phyloP scores from a whole-genome alignment of 768 basidiomycete species.

The Lactarius vividus region DNA sequence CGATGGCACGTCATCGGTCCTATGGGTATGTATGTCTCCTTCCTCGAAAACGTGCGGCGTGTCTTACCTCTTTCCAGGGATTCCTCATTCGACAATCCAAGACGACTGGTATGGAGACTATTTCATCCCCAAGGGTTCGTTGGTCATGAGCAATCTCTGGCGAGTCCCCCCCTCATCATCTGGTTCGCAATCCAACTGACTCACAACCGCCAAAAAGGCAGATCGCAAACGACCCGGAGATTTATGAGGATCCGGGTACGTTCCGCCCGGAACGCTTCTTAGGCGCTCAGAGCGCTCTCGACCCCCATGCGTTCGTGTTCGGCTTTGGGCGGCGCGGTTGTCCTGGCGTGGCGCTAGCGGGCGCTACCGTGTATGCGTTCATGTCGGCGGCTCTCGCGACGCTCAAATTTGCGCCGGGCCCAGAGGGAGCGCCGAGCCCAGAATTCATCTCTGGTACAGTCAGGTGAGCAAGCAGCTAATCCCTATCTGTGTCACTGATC shows the following conservation, averaged over 20 bases:
- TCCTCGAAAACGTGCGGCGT: neutral
- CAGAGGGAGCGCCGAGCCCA: slow-evolving; percentile 3
- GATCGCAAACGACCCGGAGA: slow-evolving; percentile 18
- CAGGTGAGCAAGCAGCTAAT: neutral
- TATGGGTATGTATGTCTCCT: slow-evolving; percentile 11
- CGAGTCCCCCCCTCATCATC: neutral
- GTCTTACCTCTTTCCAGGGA: slow-evolving; percentile 3
- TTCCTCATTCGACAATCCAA: slow-evolving; percentile 13
- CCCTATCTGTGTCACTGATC: neutral
- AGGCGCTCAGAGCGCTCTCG: slow-evolving; percentile 5
- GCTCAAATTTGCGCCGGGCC: slow-evolving; percentile 2
- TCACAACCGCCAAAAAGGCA: neutral
- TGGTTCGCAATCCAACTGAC: neutral
- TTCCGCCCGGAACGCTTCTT: slow-evolving; percentile 29
- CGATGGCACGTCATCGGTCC: slow-evolving; percentile 31
- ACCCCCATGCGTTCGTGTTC: slow-evolving; percentile 22
- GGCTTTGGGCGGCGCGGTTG: slow-evolving; percentile 24
- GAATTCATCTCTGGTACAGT: slow-evolving; percentile 18
- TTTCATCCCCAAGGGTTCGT: slow-evolving; percentile 30
- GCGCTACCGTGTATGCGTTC: slow-evolving; percentile 9
- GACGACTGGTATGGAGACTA: slow-evolving; percentile 28
- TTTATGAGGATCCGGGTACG: slow-evolving; percentile 21
- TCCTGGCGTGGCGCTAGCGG: slow-evolving; percentile 11
- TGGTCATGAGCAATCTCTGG: slow-evolving; percentile 29
- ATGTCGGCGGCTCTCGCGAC: slow-evolving; percentile 13